A percentile compares a stretch with the other conserved stretches of the same genome.
These are phyloP conservation scores for Cordyceps cicadae DNA, from an alignment of 2,329 filamentous ascomycete species.

Conservation along the genomic window DNA sequence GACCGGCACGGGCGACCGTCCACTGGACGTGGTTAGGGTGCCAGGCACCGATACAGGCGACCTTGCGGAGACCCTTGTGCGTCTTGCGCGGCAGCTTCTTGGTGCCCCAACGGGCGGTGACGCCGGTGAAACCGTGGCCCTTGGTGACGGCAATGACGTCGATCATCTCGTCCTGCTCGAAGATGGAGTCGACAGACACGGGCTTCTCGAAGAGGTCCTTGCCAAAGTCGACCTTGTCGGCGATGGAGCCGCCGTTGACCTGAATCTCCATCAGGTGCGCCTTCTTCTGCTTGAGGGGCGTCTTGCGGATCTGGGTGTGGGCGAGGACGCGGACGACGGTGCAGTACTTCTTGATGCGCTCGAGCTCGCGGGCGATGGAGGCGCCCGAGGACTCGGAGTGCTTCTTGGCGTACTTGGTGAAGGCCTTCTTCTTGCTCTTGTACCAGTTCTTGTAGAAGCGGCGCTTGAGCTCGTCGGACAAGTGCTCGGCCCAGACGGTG, in stretches of 20 bases:
- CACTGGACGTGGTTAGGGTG: constrained; percentile 99
- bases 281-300: constrained; percentile 99
- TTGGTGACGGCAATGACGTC: constrained; percentile 99
- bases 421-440: constrained; percentile 99
- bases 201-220: constrained; percentile 98
- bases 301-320: constrained; percentile 99
- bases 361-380: constrained; percentile 91
- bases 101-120: constrained; percentile 97
- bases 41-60: constrained; percentile 99
- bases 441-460: constrained; percentile 99
- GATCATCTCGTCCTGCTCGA: constrained; percentile 99
- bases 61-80: constrained; percentile 99
- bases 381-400: constrained; percentile 88
- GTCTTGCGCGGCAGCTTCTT: constrained; percentile 99
- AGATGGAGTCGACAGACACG: constrained; percentile 84
- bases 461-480: constrained; percentile 97
- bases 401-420: constrained; percentile 99
- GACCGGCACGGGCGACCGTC: constrained; percentile 99
- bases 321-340: constrained; percentile 97
- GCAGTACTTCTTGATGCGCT: constrained; percentile 99
- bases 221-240: constrained; percentile 96
- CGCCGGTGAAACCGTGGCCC: constrained; percentile 97
- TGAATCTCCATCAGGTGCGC: constrained; percentile 99
- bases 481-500: constrained; percentile 98
- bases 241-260: constrained; percentile 92